Base-by-base conservation (phyloP, 768 basidiomycete species). In the Ramaria sp. region DNA sequence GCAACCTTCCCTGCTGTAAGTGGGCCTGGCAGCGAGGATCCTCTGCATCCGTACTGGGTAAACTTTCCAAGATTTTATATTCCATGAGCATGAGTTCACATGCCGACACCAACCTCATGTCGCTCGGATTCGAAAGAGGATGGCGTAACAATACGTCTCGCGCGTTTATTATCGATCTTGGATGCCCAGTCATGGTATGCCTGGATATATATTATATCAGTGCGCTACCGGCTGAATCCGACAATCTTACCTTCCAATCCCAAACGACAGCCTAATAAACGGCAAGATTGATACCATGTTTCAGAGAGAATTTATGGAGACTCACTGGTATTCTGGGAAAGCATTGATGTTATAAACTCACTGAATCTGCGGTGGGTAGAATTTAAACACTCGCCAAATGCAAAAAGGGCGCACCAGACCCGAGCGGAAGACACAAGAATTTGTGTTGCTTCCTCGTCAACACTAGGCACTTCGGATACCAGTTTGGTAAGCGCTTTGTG, bases 401-500 rank as follows among this genome's bases (percentile, higher is more conserved):
- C 53, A 18, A 55, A 55, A 45, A 55, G 34, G 9, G 53, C 53
- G n/a, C 44, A 55, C 53, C 53, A 48, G 13, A 52, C 39, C 2
- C 51, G 39, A 27, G 53, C 43, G 28, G 53, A 55, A 20, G 43
- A 55, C 22, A 47, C 53, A 7, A 55, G 37, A 22, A 55, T 32
- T 16, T 48, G 53, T 5, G 16, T 30, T 47, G 22, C 34, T 15
- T 55, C 53, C 20, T 37, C 20, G 22, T 38, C 39, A 24, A 36
- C 28, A 38, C 22, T 20, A 15, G 28, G 15, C 16, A 22, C 22
- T 32, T 20, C 24, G 18, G 18, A 41, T 10, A 18, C 18, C 22
- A 54, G 25, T 22, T 34, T 45, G 16, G 43, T 25, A 18, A 55
- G n/a, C 10, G 53, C 42, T 44, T 47, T 55, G 45, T 48, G 53